Base-by-base conservation (phyloP, 2,329 filamentous ascomycete species). In the Dothideomycetes sp. region DNA sequence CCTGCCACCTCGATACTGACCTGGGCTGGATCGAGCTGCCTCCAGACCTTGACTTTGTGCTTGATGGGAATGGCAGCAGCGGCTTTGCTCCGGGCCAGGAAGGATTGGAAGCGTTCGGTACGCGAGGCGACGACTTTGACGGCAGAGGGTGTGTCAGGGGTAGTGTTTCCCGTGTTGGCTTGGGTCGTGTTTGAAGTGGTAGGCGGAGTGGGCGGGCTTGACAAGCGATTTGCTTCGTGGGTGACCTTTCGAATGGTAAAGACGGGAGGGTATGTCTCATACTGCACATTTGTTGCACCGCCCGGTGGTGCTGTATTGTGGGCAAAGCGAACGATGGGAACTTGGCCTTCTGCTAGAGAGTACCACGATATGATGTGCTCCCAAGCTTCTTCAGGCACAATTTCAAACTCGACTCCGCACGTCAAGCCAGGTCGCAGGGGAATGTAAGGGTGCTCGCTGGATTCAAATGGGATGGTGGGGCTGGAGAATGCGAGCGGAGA, bases 161-260 rank as follows among this genome's bases (percentile, higher is more conserved):
- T 39, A 8, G 41, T 33, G 22, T 35, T 36, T 9, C 32, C 36
- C 12, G 42, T 41, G 19, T 36, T 36, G 17, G 27, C 33, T 34
- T 34, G 43, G 18, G 34, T 36, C 19, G 36, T 41, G 12, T 40
- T n/a, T n/a, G 43, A 31, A 16, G 44, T 35, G 5, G 22, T 31
- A 5, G 33, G 27, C 19, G 44, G 39, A 8, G 41, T 44, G 11
- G 41, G 35, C 8, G 47, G 41, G n/a, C 36, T 38, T 16, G 47
- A 37, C 19, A 17, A 32, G 7, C 69, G 62, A 14, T 72, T 65
- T 3, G 75, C 75, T 7, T 61, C 57, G 49, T 69, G 69, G 57
- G 79, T 80, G 2, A 96, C 68, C 49, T 89, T 86, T 54, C 94
- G 78, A 44, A 96, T 70, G 1, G 79, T 85, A 57, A 95, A 84